phyloP scores from a whole-genome alignment of 176 grass and related monocot genomes.

The Pharus latifolius region DNA sequence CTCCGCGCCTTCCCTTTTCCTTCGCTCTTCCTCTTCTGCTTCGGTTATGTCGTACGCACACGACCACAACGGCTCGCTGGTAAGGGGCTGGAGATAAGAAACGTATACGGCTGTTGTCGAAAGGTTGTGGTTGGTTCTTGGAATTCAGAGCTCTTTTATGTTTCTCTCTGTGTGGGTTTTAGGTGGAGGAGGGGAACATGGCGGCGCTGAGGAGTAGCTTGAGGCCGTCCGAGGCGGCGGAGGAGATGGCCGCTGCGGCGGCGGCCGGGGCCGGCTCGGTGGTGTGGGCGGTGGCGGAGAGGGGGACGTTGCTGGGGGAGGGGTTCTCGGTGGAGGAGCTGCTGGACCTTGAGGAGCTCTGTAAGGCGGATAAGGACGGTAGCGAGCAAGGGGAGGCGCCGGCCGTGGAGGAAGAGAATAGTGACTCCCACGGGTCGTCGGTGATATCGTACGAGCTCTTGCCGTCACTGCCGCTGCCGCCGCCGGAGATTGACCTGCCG shows the following conservation, averaged over 20 bases:
- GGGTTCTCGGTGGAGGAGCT: conserved; percentile 80
- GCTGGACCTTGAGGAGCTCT: conserved; percentile 68
- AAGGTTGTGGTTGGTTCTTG: not conserved
- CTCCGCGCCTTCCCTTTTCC: conserved; percentile 11
- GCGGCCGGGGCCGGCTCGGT: not conserved
- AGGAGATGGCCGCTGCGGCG: conserved; percentile 5
- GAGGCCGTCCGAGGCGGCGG: conserved; percentile 25
- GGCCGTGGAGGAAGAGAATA: conserved; percentile 15
- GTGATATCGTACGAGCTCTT: conserved; percentile 46
- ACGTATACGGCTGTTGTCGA: not conserved
- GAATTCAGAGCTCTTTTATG: not conserved
- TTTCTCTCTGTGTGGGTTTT: not conserved
- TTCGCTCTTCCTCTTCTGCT: not conserved
- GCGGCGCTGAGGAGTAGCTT: conserved; percentile 44
- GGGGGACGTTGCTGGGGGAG: conserved; percentile 14
- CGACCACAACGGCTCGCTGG: conserved; percentile 33
- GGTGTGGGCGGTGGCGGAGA: not conserved
- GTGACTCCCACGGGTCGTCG: conserved; percentile 42
- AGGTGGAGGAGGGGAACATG: conserved; percentile 41
- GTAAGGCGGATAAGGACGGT: conserved; percentile 37
- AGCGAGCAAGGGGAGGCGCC: conserved; percentile 1
- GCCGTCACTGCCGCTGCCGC: conserved; percentile 10
- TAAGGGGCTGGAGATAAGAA: not conserved
- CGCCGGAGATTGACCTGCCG: conserved; percentile 53
- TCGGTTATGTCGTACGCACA: conserved; percentile 29